Base-by-base conservation (phyloP, 2,329 filamentous ascomycete species). In the Aspergillus hortae region DNA sequence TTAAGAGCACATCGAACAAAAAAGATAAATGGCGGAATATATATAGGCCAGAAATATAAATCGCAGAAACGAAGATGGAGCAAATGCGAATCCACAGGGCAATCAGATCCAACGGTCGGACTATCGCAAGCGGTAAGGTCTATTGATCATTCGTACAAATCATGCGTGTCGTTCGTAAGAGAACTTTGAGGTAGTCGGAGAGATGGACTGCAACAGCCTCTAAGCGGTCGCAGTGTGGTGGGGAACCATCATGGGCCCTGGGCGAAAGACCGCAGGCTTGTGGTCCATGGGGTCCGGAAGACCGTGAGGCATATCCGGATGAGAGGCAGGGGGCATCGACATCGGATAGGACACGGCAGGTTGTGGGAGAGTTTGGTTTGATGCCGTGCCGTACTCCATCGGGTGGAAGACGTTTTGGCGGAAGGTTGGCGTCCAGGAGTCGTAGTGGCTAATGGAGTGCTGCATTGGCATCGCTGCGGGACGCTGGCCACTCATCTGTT, bases 331-430 rank as follows among this genome's bases (percentile, higher is more conserved):
- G 15, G 23, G 59, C 49, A 67, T 63, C 6, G 62, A 52, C 55
- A 70, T 59, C 15, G 61, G 60, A 51, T 66, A 71, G 33, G 58
- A 54, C 58, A 70, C 63, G 14, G 56, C 44, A 4, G 63, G 50
- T 32, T 62, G 65, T 14, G 60, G 38, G 15, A 70, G 48, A 4
- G 62, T 46, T 42, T 67, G 67, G 17, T 48, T 55, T 27, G 54
- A 48, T 3, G 57, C 40, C 2, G 59, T 35, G 7, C 49, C 54
- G 52, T 67, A 73, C 10, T 68, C 67, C 6, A 70, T 59, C 1
- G 68, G 54, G 15, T 58, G 59, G 60, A 68, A 73, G 38, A 70
- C 56, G 27, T 63, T 62, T 19, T 64, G 64, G n/a, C 69, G 63
- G 55, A 69, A 71, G 4, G 63, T 53, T 0, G 67, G 61, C 6